Evolutionary conservation across 768 basidiomycete species (phyloP).

Genomic region (Panus rudis): DNA sequence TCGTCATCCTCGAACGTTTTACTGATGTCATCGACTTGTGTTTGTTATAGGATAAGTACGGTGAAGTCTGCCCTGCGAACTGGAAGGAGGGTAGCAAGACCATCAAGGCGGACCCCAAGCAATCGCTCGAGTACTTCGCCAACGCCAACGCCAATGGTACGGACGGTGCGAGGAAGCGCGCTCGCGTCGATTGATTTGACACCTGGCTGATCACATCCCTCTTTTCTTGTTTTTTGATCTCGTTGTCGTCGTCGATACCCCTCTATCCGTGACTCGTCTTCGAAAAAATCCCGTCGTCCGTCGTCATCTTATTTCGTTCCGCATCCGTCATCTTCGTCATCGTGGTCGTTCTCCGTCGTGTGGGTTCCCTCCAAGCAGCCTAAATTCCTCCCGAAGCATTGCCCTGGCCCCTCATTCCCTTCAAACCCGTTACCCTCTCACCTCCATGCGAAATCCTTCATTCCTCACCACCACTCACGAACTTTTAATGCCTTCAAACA

Average conservation of each 20-base stretch:
- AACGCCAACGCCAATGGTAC: conserved; percentile 17
- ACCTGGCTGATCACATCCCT: conserved; percentile 9
- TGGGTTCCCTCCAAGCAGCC: too few relatives aligned
- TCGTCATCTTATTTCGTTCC: too few relatives aligned
- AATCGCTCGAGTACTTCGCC: conserved; percentile 68
- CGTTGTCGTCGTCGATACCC: not conserved
- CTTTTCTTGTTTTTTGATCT: not conserved
- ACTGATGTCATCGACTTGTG: not conserved
- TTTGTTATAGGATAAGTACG: conserved; percentile 62
- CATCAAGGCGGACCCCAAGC: conserved; percentile 73
- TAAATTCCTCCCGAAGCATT: too few relatives aligned
- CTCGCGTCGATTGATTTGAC: conserved; percentile 40
- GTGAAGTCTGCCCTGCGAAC: conserved; percentile 90
- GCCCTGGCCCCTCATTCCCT: too few relatives aligned
- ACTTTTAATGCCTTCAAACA: too few relatives aligned
- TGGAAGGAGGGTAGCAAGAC: conserved; percentile 81
- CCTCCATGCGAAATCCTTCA: too few relatives aligned
- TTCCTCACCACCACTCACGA: too few relatives aligned
- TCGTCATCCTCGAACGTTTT: not conserved
- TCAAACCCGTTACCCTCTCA: too few relatives aligned
- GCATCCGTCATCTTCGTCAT: too few relatives aligned
- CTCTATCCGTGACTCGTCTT: too few relatives aligned
- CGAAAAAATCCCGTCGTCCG: too few relatives aligned
- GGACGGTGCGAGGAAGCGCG: conserved; percentile 45
- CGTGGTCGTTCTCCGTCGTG: too few relatives aligned